Percentiles rank a stretch among this genome's conserved stretches.
Evolutionary conservation across 73 alveolate species (phyloP).

Genomic region (Paramecium tetraurelia): DNA sequence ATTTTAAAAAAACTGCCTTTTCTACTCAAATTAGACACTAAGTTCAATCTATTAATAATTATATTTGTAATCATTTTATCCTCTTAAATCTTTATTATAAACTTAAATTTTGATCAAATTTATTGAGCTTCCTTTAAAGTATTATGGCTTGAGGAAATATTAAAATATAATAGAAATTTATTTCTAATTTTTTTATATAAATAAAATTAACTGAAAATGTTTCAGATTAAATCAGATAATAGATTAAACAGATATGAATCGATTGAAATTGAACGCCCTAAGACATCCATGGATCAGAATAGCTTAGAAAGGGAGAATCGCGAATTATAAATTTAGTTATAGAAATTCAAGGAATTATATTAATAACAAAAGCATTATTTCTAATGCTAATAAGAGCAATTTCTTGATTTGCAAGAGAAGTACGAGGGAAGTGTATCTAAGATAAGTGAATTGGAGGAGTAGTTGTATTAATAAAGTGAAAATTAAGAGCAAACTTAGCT

Average conservation of each 20-base stretch:
- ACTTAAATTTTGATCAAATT: no score
- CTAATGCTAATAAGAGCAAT: not conserved
- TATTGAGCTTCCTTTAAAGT: not conserved
- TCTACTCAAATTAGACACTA: no score
- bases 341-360: not conserved
- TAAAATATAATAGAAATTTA: not conserved
- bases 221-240: not conserved
- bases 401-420: not conserved
- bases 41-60: no score
- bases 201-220: not conserved
- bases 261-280: not conserved
- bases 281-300: not conserved
- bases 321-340: not conserved
- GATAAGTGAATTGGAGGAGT: not conserved
- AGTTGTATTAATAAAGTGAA: not conserved
- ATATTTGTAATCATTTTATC: no score
- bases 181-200: not conserved
- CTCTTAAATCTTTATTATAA: no score
- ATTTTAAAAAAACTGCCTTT: no score
- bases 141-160: not conserved
- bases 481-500: not conserved
- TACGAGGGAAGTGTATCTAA: not conserved
- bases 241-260: not conserved
- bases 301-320: not conserved
- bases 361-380: not conserved